Base-by-base conservation (phyloP, 192 early-diverging fungal species). In the Backusella sp. region DNA sequence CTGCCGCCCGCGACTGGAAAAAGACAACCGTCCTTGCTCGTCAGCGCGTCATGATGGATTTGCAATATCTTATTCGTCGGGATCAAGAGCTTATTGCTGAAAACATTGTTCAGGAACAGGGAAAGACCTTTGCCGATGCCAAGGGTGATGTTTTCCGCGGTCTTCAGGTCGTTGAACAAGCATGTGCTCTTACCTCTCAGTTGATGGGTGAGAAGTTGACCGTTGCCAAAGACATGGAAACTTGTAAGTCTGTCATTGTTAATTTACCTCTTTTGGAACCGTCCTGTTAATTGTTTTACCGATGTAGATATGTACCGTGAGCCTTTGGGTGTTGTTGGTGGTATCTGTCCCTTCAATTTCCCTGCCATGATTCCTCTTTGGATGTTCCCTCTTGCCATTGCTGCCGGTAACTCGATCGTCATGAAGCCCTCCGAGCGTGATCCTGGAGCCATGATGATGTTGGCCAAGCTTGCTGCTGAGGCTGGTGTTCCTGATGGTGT, bases 291-390 rank as follows among this genome's bases (percentile, higher is more conserved):
- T 52, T 66, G n/a, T 44, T 28, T 44, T 68, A 35, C 42, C 37
- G 19, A 21, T 12, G 4, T 66, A 81, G 80, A 94, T 85, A 93
- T 92, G 11, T 92, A 95, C 72, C 91, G 96, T 39, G 94, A 97
- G 82, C 97, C 97, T 28, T 84, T 94, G 23, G 97, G 97, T 73
- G 97, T 98, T 34, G 92, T 94, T 59, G 96, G 90, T 42, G 97
- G 97, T 68, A 97, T 98, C 74, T 91, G 91, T 76, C 96, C 97
- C 56, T 98, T 98, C 89, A 98, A 98, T 82, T 98, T 98, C 84
- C 97, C 97, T 4, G 97, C 96, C 44, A 97, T 97, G 96, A 92
- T 93, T 56, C 92, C 91, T 68, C 84, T 95, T 76, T 98, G 97
- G 97, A 95, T 98, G 90, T 96, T 98, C 88, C 97, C 97, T 15